A percentile compares a stretch with the other conserved stretches of the same genome.
Evolutionary conservation across 2,329 filamentous ascomycete species (phyloP).

Genomic region (Ophiosphaerella korrae): DNA sequence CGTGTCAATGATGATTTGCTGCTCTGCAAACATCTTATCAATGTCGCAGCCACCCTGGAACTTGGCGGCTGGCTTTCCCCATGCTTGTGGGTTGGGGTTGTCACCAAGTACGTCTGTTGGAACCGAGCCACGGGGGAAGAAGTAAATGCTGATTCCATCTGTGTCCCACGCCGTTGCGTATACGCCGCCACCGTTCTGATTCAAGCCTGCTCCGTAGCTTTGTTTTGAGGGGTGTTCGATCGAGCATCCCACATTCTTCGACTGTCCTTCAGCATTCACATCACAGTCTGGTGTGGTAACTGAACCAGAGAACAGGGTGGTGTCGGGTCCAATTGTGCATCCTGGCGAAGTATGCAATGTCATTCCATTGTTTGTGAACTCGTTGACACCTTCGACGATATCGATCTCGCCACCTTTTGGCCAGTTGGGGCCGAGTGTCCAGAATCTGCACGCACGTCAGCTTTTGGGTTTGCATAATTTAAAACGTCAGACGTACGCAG

Average conservation of each 20-base stretch:
- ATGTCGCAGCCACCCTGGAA: conserved; percentile 76
- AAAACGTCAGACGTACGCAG: conserved; percentile 42
- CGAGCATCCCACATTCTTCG: conserved; percentile 50
- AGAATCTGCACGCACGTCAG: conserved; percentile 32
- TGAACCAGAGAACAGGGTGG: conserved; percentile 54
- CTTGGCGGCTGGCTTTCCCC: conserved; percentile 70
- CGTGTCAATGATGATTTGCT: conserved; percentile 81
- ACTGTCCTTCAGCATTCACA: conserved; percentile 48
- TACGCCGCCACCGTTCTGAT: conserved; percentile 51
- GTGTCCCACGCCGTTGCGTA: conserved; percentile 68
- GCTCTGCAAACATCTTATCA: conserved; percentile 67
- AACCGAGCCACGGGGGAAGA: conserved; percentile 73
- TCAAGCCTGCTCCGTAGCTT: conserved; percentile 61
- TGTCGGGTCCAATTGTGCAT: conserved; percentile 48
- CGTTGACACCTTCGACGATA: conserved; percentile 56
- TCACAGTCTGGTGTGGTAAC: conserved; percentile 57
- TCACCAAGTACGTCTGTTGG: conserved; percentile 66
- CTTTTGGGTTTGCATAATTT: background rate
- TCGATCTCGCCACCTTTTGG: conserved; percentile 54
- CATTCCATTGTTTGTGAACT: conserved; percentile 49
- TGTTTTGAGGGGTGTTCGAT: conserved; percentile 47
- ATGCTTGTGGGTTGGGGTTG: conserved; percentile 68
- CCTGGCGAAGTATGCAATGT: conserved; percentile 55
- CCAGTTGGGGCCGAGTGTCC: conserved; percentile 41
- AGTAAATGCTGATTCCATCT: conserved; percentile 75